Evolutionary conservation across 768 basidiomycete species (phyloP).

Genomic region (Fistulinella prunicolor): DNA sequence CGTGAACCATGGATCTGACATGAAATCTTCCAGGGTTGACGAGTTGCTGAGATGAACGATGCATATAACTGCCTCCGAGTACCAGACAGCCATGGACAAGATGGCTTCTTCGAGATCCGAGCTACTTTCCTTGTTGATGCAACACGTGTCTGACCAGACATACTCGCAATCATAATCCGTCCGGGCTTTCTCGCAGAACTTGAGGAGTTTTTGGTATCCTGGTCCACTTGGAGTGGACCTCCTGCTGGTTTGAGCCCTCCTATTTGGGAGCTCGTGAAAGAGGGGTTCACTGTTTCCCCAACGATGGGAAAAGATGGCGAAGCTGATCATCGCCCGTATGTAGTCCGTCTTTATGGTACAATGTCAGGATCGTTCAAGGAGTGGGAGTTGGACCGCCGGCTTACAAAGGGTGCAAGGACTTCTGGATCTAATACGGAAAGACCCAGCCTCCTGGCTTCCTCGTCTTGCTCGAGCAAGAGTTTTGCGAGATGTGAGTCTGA

Average conservation of each 20-base stretch:
- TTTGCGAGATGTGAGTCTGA: conserved; percentile 24
- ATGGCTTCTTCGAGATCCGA: conserved; percentile 29
- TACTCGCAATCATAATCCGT: conserved; percentile 24
- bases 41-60: conserved; percentile 26
- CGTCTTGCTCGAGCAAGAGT: conserved; percentile 24
- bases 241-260: conserved; percentile 11
- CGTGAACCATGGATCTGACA: conserved; percentile 23
- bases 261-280: conserved; percentile 23
- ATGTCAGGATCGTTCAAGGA: conserved; percentile 1
- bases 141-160: conserved; percentile 29
- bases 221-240: conserved; percentile 13
- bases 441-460: conserved; percentile 20
- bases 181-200: conserved; percentile 27
- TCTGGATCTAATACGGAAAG: conserved; percentile 21
- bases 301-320: conserved; percentile 28
- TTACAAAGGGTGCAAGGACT: conserved; percentile 20
- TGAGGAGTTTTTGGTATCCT: conserved; percentile 26
- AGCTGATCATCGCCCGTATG: conserved; percentile 18
- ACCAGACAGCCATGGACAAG: conserved; percentile 25
- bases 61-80: conserved; percentile 21
- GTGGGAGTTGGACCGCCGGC: neutral
- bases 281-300: conserved; percentile 23
- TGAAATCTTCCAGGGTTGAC: conserved; percentile 18
- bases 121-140: conserved; percentile 27
- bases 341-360: conserved; percentile 16